Evolutionary conservation across 176 grass and related monocot genomes (phyloP).

Genomic region (Ensete ventricosum): DNA sequence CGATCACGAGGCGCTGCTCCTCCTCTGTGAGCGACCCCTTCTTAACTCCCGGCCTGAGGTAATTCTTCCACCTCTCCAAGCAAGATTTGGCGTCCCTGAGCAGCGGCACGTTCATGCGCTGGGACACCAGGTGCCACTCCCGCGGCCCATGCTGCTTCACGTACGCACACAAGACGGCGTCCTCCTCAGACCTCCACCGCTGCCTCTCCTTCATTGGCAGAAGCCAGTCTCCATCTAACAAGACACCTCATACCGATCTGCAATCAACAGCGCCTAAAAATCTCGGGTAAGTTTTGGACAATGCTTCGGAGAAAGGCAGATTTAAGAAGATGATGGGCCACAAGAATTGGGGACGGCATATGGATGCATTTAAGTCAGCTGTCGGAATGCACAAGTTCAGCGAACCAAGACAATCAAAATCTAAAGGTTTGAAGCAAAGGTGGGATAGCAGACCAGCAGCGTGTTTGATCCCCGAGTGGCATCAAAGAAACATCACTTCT

Average conservation of each 20-base stretch:
- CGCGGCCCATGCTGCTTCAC: conserved; percentile 80
- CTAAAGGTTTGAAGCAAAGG: too few species aligned
- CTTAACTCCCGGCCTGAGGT: conserved; percentile 79
- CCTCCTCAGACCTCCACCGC: conserved; percentile 92
- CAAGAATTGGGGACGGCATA: too few species aligned
- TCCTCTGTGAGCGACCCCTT: conserved; percentile 87
- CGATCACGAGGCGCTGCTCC: conserved; percentile 82
- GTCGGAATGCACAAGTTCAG: too few species aligned
- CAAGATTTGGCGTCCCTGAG: conserved; percentile 93
- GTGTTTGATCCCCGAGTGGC: too few species aligned
- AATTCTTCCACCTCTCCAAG: conserved; percentile 98
- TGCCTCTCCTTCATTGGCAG: conserved; percentile 93
- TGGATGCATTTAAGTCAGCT: too few species aligned
- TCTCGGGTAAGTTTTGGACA: too few species aligned
- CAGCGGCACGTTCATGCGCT: conserved; percentile 79
- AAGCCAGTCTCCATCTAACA: conserved; percentile 49
- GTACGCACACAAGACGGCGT: conserved; percentile 75
- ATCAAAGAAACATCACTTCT: too few species aligned
- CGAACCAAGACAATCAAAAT: too few species aligned
- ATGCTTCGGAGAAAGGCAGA: background rate
- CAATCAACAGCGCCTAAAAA: background rate
- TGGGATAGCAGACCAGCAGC: too few species aligned
- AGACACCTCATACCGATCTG: conserved; percentile 52
- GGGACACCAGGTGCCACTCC: conserved; percentile 83
- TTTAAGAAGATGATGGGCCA: too few species aligned